Percentiles rank a stretch among this genome's conserved stretches.
Evolutionary conservation across 768 basidiomycete genomes (phyloP).

Genomic region (Amanita jacksonii): DNA sequence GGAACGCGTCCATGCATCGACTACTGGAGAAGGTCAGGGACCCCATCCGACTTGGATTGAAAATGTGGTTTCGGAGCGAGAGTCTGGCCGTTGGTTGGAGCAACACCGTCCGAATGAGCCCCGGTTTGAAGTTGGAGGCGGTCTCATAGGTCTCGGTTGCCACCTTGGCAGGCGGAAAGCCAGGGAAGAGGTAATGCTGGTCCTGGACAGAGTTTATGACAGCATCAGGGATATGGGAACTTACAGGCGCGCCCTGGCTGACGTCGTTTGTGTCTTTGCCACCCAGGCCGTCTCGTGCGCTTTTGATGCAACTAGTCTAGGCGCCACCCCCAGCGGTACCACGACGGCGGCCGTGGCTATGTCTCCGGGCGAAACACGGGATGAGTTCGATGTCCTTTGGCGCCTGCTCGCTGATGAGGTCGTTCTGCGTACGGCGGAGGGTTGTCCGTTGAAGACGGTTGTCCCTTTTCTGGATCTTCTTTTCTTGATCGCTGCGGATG

Average conservation of each 20-base stretch:
- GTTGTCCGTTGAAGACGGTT: conserved; percentile 7
- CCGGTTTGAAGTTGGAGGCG: not conserved
- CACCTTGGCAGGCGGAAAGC: conserved; percentile 1
- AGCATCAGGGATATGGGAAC: conserved; percentile 59
- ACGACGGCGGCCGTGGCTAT: conserved; percentile 19
- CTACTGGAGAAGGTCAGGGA: no score
- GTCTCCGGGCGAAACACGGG: conserved; percentile 21
- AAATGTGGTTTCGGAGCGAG: not conserved
- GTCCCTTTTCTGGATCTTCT: conserved; percentile 6
- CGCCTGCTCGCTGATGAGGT: conserved; percentile 61
- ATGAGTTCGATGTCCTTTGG: conserved; percentile 39
- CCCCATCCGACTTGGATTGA: conserved; percentile 4
- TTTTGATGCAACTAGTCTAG: conserved; percentile 1
- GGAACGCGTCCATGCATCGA: no score
- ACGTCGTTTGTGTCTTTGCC: conserved; percentile 41
- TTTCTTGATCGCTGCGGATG: conserved; percentile 1
- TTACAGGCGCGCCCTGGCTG: conserved; percentile 46
- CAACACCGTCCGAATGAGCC: not conserved
- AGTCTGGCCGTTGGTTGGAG: conserved; percentile 1
- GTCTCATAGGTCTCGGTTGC: conserved; percentile 3
- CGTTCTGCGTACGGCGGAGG: conserved; percentile 44
- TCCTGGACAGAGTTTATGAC: conserved; percentile 50
- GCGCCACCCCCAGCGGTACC: conserved; percentile 10
- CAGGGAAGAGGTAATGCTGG: conserved; percentile 44
- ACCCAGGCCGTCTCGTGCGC: conserved; percentile 16